These are phyloP conservation scores for Radiomyces spectabilis DNA, from an alignment of 192 early-diverging fungal genomes.

Conservation along the genomic window DNA sequence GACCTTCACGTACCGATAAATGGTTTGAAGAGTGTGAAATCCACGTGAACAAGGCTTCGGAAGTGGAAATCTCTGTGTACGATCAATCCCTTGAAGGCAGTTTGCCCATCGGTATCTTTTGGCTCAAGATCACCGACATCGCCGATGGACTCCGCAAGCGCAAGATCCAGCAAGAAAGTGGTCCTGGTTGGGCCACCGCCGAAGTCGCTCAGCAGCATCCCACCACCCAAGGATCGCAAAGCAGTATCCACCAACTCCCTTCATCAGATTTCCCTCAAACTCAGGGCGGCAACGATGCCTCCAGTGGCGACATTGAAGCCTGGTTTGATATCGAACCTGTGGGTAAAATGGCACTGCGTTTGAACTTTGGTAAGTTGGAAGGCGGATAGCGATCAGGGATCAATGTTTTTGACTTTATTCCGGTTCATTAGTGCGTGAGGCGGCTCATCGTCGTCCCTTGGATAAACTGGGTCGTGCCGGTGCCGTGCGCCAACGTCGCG, in stretches of 20 bases:
- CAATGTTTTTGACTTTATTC: background rate
- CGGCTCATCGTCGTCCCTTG: conserved; percentile 39
- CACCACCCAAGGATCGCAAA: background rate
- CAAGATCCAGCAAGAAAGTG: conserved; percentile 55
- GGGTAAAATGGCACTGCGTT: conserved; percentile 77
- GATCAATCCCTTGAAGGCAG: conserved; percentile 67
- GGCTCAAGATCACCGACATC: conserved; percentile 92
- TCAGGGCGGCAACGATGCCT: background rate
- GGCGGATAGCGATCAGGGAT: background rate
- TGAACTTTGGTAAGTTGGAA: conserved; percentile 66
- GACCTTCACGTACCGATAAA: conserved; percentile 51
- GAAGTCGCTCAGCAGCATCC: conserved; percentile 14
- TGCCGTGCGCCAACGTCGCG: conserved; percentile 70
- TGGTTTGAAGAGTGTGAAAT: conserved; percentile 88
- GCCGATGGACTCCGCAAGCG: conserved; percentile 73
- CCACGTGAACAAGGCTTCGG: conserved; percentile 79
- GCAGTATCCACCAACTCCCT: background rate
- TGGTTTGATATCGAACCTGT: conserved; percentile 91
- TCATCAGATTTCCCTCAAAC: background rate
- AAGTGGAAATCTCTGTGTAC: conserved; percentile 85
- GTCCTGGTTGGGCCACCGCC: conserved; percentile 39
- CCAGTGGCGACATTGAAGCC: conserved; percentile 55
- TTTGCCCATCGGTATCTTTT: conserved; percentile 74
- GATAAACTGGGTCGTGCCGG: conserved; percentile 64
- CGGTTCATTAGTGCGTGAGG: conserved; percentile 33